A percentile compares a stretch with the other conserved stretches of the same genome.
phyloP scores from a whole-genome alignment of 2,329 filamentous ascomycete genomes.

The Plenodomus lindquistii region DNA sequence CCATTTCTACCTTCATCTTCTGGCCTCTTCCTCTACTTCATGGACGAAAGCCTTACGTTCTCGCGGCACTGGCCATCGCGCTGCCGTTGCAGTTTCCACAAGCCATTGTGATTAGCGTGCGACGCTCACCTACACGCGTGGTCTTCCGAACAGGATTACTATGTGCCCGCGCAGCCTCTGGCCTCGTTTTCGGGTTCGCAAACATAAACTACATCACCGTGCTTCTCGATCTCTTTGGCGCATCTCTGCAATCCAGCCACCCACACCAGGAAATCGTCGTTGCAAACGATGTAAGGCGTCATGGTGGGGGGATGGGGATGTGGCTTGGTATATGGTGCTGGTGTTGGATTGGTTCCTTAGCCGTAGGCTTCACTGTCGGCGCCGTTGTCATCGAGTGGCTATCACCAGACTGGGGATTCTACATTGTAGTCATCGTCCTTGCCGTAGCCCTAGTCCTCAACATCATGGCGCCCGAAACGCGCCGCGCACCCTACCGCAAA shows the following conservation, averaged over 20 bases:
- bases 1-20: constrained; percentile 68
- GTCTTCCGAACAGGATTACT: constrained; percentile 66
- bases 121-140: constrained; percentile 59
- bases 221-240: constrained; percentile 75
- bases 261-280: constrained; percentile 74
- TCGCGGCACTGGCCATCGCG: constrained; percentile 68
- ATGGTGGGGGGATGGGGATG: constrained; percentile 78
- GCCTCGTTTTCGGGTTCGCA: constrained; percentile 71
- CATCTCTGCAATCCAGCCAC: constrained; percentile 71
- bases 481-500: constrained; percentile 68
- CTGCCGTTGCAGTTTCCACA: constrained; percentile 78
- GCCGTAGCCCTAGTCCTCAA: constrained; percentile 69
- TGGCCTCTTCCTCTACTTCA: constrained; percentile 78
- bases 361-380: constrained; percentile 72
- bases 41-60: constrained; percentile 76
- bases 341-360: constrained; percentile 73
- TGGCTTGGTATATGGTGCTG: constrained; percentile 70
- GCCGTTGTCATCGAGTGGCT: constrained; percentile 67
- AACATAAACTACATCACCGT: constrained; percentile 77
- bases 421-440: constrained; percentile 70
- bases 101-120: constrained; percentile 65
- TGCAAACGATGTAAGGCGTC: constrained; percentile 68
- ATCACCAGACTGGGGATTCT: constrained; percentile 74
- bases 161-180: constrained; percentile 66
- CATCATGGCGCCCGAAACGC: constrained; percentile 71